phyloP scores from a whole-genome alignment of 805 yeast genomes.

The Candida pini region DNA sequence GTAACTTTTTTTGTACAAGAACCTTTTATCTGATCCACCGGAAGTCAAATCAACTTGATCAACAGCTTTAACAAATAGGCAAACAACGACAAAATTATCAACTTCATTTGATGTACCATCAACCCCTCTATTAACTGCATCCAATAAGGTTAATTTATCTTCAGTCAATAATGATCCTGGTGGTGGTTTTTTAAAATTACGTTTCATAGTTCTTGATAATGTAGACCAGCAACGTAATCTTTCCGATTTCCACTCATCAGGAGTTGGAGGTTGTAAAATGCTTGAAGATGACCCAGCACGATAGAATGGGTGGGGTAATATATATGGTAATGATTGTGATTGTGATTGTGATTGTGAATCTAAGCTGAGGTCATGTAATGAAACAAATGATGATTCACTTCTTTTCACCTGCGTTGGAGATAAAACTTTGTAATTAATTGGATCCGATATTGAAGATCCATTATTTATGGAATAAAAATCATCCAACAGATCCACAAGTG shows the following conservation, averaged over 20 bases:
- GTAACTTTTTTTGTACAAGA: conserved; percentile 43
- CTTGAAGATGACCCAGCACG: not conserved
- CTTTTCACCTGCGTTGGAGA: conserved; percentile 17
- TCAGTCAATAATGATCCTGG: conserved; percentile 59
- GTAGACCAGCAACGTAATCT: conserved; percentile 55
- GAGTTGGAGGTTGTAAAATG: conserved; percentile 39
- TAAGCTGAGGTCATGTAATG: conserved; percentile 9
- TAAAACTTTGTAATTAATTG: conserved; percentile 15
- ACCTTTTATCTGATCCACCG: conserved; percentile 41
- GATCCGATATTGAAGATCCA: conserved; percentile 8
- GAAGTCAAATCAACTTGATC: conserved; percentile 62
- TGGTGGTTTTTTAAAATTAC: conserved; percentile 65
- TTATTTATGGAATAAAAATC: conserved; percentile 12
- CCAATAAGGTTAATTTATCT: conserved; percentile 52
- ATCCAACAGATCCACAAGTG: conserved; percentile 14
- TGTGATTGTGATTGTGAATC: conserved; percentile 1
- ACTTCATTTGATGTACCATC: conserved; percentile 68
- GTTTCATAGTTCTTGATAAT: conserved; percentile 53
- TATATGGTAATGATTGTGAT: not conserved
- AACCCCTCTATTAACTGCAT: conserved; percentile 73
- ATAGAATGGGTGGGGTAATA: not conserved
- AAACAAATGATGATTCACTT: conserved; percentile 8
- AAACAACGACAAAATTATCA: conserved; percentile 64
- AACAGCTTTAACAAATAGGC: conserved; percentile 63
- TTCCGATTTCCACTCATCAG: conserved; percentile 66